Evolutionary conservation across 306 rosid species (phyloP), one percentile per base, ranked within the genome.

Genomic region (Begonia fuchsioides): DNA sequence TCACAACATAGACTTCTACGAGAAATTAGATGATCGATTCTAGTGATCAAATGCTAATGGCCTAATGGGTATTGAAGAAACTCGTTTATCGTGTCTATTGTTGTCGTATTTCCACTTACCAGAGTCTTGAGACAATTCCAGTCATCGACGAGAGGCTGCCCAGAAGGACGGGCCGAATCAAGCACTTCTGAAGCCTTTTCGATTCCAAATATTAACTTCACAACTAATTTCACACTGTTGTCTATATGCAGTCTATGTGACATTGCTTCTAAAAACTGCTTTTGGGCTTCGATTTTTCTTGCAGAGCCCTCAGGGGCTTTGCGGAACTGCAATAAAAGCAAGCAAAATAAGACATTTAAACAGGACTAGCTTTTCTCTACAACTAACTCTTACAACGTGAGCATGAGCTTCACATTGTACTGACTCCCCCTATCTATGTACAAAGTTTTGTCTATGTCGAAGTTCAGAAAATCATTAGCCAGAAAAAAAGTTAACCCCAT

Each of bases 181-280:
- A 92, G 81, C 57, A 85, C 62, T 68, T 75, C 75, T 8, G 83
- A 61, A 73, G 87, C 86, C 70, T 85, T 79, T 38, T 71, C 76
- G 39, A 82, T 72, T 57, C 96, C 98, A 50, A 85, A 85, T 52
- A 92, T 64, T 51, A 92, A 81, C 65, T 75, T 79, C 17, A 92
- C 94, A 16, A 79, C 47, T 53, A 85, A 81, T 63, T 79, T 57
- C 63, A 85, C 62, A 15, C 87, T 82, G 62, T 80, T 59, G 61
- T 92, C 98, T 38, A 92, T 8, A 67, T 92, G 94, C 76, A 64
- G 63, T 70, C 98, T 79, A 52, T 82, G 94, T 51, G 94, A 65
- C 94, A 92, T 85, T 53, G 73, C 93, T 65, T 82, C 98, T 60
- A 92, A 10, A 69, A 85, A 67, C 59, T 92, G 76, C 70, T 73